Evolutionary conservation across 163 green algal genomes (phyloP), one percentile per base, ranked within the genome.

Genomic region (Volvox carteri): DNA sequence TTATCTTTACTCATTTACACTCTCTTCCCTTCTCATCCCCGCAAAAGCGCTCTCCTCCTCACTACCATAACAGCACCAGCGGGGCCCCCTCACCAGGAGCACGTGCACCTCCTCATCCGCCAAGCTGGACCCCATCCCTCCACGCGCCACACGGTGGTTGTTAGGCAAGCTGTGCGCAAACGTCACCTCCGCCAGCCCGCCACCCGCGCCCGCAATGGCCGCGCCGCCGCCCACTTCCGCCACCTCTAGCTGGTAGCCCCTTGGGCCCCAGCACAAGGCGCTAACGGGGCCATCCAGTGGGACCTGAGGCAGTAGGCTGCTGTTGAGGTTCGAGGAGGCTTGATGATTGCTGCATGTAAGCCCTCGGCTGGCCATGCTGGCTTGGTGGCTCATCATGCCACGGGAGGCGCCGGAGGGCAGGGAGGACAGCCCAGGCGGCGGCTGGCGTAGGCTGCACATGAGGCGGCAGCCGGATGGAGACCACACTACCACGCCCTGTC

Each of bases 381-480:
- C 35, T 18, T 50, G 37, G 19, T 58, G 62, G 25, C 60, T 68
- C 4, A 87, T 70, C 16, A 54, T 14, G 62, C 62, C 65, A 28
- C 70, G 52, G 9, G 39, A 50, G n/a, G 52, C 46, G 67, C 12
- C 7, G 33, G 81, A 87, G n/a, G 73, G 56, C 12, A 41, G n/a
- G 56, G 85, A 60, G 5, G 91, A 84, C 3, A 87, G 81, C 33
- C 87, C 48, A 16, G 79, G 50, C 8, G 67, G 56, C 3, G 89
- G 79, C 86, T 98, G 95, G 28, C 93, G 94, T 90, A 98, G 90
- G 18, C 93, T 95, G 94, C 95, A 97, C 91, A 97, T 93, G 41
- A 98, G 87, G 70, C 96, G 92, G 93, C 96, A 98, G 56, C 96
- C 96, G 6, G 93, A 96, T 9, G 96, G 92, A 9, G 94, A 96